Percentiles rank a stretch among this genome's conserved stretches.
Evolutionary conservation across 306 rosid species (phyloP).

Genomic region (Vigna reflexopilosa): DNA sequence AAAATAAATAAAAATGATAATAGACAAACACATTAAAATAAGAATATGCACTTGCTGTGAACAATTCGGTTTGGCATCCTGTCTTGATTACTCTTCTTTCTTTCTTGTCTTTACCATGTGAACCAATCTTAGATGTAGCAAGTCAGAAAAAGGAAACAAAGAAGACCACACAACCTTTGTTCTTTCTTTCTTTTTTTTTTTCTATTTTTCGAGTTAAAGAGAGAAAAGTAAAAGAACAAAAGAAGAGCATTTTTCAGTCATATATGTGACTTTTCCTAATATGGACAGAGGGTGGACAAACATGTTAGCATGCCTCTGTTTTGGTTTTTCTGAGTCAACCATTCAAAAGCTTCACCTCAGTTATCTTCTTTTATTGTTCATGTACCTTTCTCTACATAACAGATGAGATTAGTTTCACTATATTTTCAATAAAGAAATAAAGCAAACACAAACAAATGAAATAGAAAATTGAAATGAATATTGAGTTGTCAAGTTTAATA

Average conservation of each 20-base stretch:
- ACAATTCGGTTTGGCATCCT: conserved; percentile 3
- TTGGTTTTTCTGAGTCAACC: background rate
- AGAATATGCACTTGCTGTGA: background rate
- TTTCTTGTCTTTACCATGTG: conserved; percentile 23
- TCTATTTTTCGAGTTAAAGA: conserved; percentile 32
- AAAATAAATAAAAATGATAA: background rate
- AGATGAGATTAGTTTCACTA: background rate
- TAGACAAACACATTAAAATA: background rate
- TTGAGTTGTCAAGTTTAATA: no score
- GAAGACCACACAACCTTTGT: conserved; percentile 10
- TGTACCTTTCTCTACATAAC: background rate
- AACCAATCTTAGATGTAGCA: conserved; percentile 17
- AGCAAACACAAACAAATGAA: no score
- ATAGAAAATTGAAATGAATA: no score
- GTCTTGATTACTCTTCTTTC: background rate
- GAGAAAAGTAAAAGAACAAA: conserved; percentile 37
- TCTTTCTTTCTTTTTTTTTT: conserved; percentile 21
- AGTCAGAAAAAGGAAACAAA: conserved; percentile 17
- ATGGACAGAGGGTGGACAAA: conserved; percentile 1
- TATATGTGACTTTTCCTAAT: conserved; percentile 27
- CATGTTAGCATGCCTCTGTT: background rate
- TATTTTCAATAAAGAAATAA: background rate
- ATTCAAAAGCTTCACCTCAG: background rate
- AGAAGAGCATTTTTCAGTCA: conserved; percentile 1
- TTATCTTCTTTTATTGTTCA: conserved; percentile 1